Evolutionary conservation across 805 yeast species (phyloP).

Genomic region (Wickerhamomyces strasburgensis): DNA sequence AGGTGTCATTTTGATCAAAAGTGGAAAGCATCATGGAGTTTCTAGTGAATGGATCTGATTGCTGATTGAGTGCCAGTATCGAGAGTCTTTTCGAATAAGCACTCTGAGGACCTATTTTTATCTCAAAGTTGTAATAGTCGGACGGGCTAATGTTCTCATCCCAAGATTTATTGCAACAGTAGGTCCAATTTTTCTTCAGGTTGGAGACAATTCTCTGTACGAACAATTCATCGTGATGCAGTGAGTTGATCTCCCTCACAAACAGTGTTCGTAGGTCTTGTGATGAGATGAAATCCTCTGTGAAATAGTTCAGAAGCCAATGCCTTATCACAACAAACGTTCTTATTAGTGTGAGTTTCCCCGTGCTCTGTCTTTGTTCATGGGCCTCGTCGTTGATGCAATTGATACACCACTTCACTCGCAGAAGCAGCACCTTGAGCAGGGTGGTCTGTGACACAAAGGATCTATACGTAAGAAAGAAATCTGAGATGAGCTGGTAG

Average conservation of each 20-base stretch:
- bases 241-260: slow-evolving; percentile 30
- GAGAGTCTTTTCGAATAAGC: slow-evolving; percentile 31
- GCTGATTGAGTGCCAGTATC: slow-evolving; percentile 31
- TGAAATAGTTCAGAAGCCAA: slow-evolving; percentile 84
- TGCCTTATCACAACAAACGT: slow-evolving; percentile 85
- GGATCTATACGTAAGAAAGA: slow-evolving; percentile 76
- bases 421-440: slow-evolving; percentile 52
- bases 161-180: slow-evolving; percentile 27
- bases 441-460: slow-evolving; percentile 58
- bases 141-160: slow-evolving; percentile 27
- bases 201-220: slow-evolving; percentile 37
- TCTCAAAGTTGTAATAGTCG: slow-evolving; percentile 19
- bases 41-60: slow-evolving; percentile 35
- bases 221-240: slow-evolving; percentile 20
- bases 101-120: slow-evolving; percentile 25
- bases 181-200: slow-evolving; percentile 47
- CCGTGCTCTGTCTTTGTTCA: slow-evolving; percentile 37
- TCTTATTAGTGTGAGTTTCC: slow-evolving; percentile 66
- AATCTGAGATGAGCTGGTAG: slow-evolving; percentile 76
- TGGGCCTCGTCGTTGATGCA: slow-evolving; percentile 23
- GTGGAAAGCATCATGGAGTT: slow-evolving; percentile 35
- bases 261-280: slow-evolving; percentile 42
- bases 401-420: slow-evolving; percentile 70
- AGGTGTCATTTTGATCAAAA: slow-evolving; percentile 17
- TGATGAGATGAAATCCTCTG: slow-evolving; percentile 70